phyloP scores from a whole-genome alignment of 495 filamentous ascomycete genomes.

The Daldinia grandis region DNA sequence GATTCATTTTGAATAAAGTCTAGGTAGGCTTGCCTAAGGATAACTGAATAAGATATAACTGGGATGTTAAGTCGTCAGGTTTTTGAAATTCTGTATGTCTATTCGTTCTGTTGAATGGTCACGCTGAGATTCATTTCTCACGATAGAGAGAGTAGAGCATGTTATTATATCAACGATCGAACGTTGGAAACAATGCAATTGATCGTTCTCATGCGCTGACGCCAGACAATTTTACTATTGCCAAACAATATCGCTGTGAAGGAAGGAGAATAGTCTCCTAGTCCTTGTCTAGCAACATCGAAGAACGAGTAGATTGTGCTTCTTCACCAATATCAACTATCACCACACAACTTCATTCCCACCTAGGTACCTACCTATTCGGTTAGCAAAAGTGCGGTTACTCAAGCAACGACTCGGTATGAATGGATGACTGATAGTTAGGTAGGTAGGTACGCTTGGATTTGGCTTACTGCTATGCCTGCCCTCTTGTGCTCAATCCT shows the following conservation, averaged over 20 bases:
- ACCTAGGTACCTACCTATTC: background rate
- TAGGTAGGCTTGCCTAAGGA: too few relatives aligned
- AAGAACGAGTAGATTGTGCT: background rate
- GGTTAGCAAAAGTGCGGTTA: background rate
- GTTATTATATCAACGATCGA: background rate
- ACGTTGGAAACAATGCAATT: background rate
- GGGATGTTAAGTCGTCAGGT: background rate
- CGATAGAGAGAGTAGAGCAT: background rate
- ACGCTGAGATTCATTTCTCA: background rate
- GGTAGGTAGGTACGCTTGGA: too few relatives aligned
- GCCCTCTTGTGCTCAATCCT: background rate
- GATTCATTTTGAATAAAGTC: background rate
- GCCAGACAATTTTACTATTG: background rate
- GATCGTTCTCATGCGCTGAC: background rate
- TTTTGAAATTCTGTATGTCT: background rate
- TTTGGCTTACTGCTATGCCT: background rate
- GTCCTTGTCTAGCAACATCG: background rate
- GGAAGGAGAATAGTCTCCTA: background rate
- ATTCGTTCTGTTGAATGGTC: background rate
- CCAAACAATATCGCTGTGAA: background rate
- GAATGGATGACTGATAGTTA: background rate
- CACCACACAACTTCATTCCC: background rate
- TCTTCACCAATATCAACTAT: background rate
- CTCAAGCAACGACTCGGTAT: background rate
- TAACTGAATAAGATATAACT: background rate